Evolutionary conservation across 2,329 filamentous ascomycete species (phyloP).

Genomic region (Botrytis aclada): DNA sequence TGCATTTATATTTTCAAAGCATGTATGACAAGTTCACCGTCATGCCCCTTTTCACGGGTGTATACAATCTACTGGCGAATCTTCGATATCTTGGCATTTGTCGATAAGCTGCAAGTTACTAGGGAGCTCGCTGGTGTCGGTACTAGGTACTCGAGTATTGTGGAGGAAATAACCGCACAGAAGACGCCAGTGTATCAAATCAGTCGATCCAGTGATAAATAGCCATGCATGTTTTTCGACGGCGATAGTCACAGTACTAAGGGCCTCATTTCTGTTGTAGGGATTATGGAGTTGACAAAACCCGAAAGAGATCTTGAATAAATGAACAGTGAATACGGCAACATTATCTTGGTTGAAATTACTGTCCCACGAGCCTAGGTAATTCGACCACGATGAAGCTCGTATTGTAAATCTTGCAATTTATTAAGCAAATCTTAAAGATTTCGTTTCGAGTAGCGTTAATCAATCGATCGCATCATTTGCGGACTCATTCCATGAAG

Average conservation of each 20-base stretch:
- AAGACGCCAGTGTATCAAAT: neutral
- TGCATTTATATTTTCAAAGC: neutral
- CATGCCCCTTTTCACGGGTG: constrained; percentile 1
- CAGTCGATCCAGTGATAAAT: neutral
- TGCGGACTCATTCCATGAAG: neutral
- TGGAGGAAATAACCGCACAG: neutral
- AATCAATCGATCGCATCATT: neutral
- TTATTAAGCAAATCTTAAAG: neutral
- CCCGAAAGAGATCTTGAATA: neutral
- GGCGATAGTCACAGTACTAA: neutral
- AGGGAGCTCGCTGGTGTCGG: neutral
- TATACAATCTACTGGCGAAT: neutral
- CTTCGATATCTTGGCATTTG: neutral
- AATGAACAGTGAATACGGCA: neutral
- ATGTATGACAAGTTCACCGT: neutral
- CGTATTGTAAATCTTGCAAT: constrained; percentile 6
- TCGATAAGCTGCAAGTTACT: neutral
- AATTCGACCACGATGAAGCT: neutral
- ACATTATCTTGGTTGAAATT: neutral
- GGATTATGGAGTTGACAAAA: neutral
- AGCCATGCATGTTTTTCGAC: neutral
- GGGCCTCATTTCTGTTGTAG: neutral
- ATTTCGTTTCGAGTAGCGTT: neutral
- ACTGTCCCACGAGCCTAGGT: neutral
- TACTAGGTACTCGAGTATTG: neutral